Conservation (phyloP, 2,329 filamentous ascomycete species). For the Colletotrichum plurivorum region DNA sequence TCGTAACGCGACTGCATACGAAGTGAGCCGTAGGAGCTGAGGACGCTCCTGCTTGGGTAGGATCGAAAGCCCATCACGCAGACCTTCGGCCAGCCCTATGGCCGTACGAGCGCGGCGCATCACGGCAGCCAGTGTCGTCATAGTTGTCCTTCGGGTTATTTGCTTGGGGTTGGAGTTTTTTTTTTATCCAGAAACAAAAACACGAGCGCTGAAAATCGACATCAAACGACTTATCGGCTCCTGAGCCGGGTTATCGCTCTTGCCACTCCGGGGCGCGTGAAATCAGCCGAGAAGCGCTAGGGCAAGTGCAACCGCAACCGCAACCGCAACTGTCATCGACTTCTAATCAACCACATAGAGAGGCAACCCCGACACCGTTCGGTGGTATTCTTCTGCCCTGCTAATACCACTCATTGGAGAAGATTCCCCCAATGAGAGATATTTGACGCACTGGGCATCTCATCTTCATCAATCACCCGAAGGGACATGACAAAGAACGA, state of each 20-base stretch:
- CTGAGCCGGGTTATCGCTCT: background rate
- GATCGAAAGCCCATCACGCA: background rate
- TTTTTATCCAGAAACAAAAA: no score
- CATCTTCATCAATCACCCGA: conserved; percentile 26
- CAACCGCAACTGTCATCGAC: background rate
- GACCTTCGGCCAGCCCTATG: background rate
- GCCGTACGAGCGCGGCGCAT: background rate
- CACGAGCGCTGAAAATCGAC: background rate
- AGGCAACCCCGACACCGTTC: conserved; percentile 7
- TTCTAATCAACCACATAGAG: conserved; percentile 5
- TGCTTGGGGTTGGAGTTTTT: no score
- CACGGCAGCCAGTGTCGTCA: conserved; percentile 5
- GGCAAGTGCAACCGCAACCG: conserved; percentile 11
- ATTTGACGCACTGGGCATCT: conserved; percentile 23
- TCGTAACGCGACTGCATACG: conserved; percentile 17
- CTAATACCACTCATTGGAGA: background rate
- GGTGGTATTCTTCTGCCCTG: background rate
- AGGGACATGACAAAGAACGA: conserved; percentile 12
- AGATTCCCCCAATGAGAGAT: conserved; percentile 6
- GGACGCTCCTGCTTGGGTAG: background rate
- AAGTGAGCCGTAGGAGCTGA: background rate
- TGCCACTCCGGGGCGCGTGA: conserved; percentile 6
- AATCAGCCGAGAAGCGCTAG: background rate
- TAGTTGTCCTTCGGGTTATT: background rate
- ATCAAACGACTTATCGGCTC: background rate